Percentiles rank a stretch among this genome's conserved stretches.
Evolutionary conservation across 2,329 filamentous ascomycete species (phyloP).

Genomic region (Cyanodermella asteris): DNA sequence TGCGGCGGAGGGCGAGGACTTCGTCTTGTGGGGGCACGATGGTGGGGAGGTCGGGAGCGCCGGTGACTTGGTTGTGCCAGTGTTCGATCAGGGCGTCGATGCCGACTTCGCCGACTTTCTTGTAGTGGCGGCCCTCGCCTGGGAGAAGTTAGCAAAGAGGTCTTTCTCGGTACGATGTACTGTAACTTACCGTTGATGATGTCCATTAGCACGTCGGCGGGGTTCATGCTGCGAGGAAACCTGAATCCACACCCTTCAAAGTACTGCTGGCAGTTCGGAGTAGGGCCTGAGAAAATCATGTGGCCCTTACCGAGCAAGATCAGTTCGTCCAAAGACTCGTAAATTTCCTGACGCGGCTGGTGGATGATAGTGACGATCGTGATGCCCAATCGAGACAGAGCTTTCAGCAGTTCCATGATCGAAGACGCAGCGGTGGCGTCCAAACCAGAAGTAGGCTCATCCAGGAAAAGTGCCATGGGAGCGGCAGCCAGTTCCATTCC

Average conservation of each 20-base stretch:
- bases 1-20: slow-evolving; percentile 20
- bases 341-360: slow-evolving; percentile 37
- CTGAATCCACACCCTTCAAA: slow-evolving; percentile 31
- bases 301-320: slow-evolving; percentile 33
- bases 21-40: slow-evolving; percentile 17
- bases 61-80: slow-evolving; percentile 16
- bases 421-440: slow-evolving; percentile 34
- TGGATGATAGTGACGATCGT: slow-evolving; percentile 38
- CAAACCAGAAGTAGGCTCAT: slow-evolving; percentile 31
- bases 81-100: slow-evolving; percentile 28
- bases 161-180: too few species aligned
- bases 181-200: slow-evolving; percentile 39
- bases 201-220: slow-evolving; percentile 37
- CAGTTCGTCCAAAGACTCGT: slow-evolving; percentile 33
- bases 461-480: slow-evolving; percentile 32
- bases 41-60: slow-evolving; percentile 10
- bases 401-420: slow-evolving; percentile 32
- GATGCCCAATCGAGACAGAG: slow-evolving; percentile 31
- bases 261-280: slow-evolving; percentile 22
- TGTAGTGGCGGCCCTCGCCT: slow-evolving; percentile 31
- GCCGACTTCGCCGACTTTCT: slow-evolving; percentile 23
- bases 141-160: too few species aligned
- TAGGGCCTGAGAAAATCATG: slow-evolving; percentile 31
- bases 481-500: slow-evolving; percentile 36
- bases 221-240: slow-evolving; percentile 28